Conservation (phyloP, 2,329 filamentous ascomycete genomes). For the Epicoccum sorghinum region DNA sequence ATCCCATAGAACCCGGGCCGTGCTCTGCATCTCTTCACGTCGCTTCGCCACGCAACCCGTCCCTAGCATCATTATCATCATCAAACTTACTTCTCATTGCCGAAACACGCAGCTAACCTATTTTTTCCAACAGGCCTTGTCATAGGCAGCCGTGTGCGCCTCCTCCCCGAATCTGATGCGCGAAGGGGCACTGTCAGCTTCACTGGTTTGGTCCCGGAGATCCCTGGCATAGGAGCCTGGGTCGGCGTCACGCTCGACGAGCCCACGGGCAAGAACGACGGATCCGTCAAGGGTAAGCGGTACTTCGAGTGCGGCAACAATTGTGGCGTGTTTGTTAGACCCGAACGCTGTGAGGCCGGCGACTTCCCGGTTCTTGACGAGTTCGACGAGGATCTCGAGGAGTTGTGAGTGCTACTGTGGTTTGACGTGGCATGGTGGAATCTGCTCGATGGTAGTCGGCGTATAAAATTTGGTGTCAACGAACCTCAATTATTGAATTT, state of each 20-base stretch:
- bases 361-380: conserved; percentile 66
- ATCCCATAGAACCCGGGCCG: neutral
- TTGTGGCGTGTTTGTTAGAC: conserved; percentile 78
- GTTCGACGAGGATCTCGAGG: conserved; percentile 70
- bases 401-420: conserved; percentile 44
- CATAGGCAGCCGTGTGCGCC: conserved; percentile 42
- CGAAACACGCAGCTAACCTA: conserved; percentile 8
- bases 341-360: conserved; percentile 77
- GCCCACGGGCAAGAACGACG: conserved; percentile 83
- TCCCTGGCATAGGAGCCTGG: conserved; percentile 70
- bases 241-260: conserved; percentile 76
- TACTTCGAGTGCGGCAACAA: conserved; percentile 76
- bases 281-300: conserved; percentile 67
- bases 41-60: neutral
- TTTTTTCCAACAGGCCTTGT: conserved; percentile 29
- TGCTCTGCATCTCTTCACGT: neutral
- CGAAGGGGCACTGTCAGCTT: conserved; percentile 74
- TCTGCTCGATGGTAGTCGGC: neutral
- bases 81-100: neutral
- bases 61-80: neutral
- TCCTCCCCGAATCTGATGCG: conserved; percentile 67
- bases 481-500: no score
- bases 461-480: no score
- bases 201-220: conserved; percentile 76
- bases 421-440: neutral